Evolutionary conservation across 2,329 filamentous ascomycete species (phyloP), one percentile per base, ranked within the genome.

Genomic region (Ceratocystis eucalypticola): DNA sequence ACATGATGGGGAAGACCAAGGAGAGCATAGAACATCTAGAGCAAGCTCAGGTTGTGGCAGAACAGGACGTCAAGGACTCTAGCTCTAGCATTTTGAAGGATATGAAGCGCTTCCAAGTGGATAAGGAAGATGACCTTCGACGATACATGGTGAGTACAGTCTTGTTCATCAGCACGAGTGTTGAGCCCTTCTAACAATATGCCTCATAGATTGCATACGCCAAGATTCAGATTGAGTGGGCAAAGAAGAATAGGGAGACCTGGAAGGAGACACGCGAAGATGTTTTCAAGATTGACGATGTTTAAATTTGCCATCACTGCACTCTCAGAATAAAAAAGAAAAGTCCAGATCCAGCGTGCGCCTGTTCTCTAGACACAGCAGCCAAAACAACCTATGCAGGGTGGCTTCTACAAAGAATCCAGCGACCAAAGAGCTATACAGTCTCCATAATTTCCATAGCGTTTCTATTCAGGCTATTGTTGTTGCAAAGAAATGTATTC

Each of bases 61-160:
- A 92, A 69, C 87, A 91, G 72, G 94, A 99, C 73, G 94, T 97
- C 68, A 92, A 89, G 74, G 91, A 97, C 72, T 94, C 94, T 7
- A 96, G 91, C 73, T 80, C 84, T 2, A 95, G 91, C 64, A 90
- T 97, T 3, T 76, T 99, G 71, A 88, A 89, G 72, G 94, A 99
- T 74, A 78, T 99, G 68, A 91, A 91, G 78, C 82, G 94, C 68
- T 99, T 99, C 76, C 95, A 99, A 76, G 81, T 80, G 68, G 92
- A 97, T 76, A 99, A 99, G 76, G 95, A 99, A 77, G 91, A 93
- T 63, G 94, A 99, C 74, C 75, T 99, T 72, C 87, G 86, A 73
- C 85, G 89, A 69, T 97, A 97, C 75, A 99, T 99, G 94, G 94
- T 96, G 79, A 78, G 88, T 77, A 33, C 55, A 22, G 30, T 28